Base-by-base conservation (phyloP, 768 basidiomycete genomes). In the Phylloporus sp. region DNA sequence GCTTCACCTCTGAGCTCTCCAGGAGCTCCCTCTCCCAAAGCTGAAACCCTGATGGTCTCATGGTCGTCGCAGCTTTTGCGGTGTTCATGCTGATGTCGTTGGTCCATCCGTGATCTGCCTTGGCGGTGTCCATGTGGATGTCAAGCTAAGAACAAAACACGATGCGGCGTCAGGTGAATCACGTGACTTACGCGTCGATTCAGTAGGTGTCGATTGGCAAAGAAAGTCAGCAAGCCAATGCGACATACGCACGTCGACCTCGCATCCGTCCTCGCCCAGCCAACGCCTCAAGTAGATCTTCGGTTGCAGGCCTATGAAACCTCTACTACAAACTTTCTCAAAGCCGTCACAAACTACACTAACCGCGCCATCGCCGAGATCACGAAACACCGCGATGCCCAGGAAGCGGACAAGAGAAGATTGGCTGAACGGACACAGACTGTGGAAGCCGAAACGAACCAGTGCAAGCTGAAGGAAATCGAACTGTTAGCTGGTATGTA, bases 21-120 rank as follows among this genome's bases (percentile, higher is more conserved):
- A 96, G 61, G 28, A 96, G 72, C 55, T 91, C 85, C 53, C 77
- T 78, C 69, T 99, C 93, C 91, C 92, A 92, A 17, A 83, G 66
- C 63, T 89, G 73, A 9, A 75, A 78, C 13, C 71, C 74, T 1
- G 59, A 53, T 36, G 74, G 71, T 57, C 77, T 80, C 43, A 84
- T 48, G 2, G 83, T 88, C 3, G 74, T 66, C 6, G 54, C 62
- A 20, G 56, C 57, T 22, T 62, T 64, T 14, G 57, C 34, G 11
- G 75, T 67, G 29, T 83, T 77, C 86, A 88, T 89, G 48, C 68
- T 69, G 58, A 86, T 72, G 64, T 90, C 86, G 51, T 75, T 63
- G 48, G 62, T 64, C 39, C 72, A 52, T 15, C 74, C 69, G 49
- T 51, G 41, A 11, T 74, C 66, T 31, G 68, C 74, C 62, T 78